These are phyloP conservation scores for Syncephalastrum monosporum DNA, from an alignment of 371 early-diverging fungal genomes.

Conservation along the genomic window DNA sequence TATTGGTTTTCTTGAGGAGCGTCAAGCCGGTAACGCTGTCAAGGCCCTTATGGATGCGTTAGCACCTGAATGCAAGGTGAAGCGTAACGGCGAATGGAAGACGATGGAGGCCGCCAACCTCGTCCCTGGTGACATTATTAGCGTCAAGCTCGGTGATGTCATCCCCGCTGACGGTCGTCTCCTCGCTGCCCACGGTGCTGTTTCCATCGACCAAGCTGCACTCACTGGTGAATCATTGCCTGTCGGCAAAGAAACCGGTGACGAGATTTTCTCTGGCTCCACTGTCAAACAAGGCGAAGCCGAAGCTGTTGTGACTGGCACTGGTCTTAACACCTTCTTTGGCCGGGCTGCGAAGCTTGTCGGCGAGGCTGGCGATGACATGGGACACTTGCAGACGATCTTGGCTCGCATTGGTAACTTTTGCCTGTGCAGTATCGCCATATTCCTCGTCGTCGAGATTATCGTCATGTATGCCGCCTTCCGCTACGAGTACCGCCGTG, in stretches of 20 bases:
- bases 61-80: conserved; percentile 75
- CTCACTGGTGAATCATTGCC: conserved; percentile 85
- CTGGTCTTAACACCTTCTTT: conserved; percentile 88
- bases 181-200: conserved; percentile 48
- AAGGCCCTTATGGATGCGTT: conserved; percentile 79
- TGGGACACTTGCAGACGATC: conserved; percentile 87
- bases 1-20: conserved; percentile 89
- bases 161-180: conserved; percentile 78
- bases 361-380: conserved; percentile 76
- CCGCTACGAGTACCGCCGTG: conserved; percentile 68
- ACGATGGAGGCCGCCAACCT: conserved; percentile 57
- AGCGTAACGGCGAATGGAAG: conserved; percentile 59
- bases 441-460: conserved; percentile 78
- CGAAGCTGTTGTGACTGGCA: conserved; percentile 83
- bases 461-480: conserved; percentile 80
- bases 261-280: conserved; percentile 75
- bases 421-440: conserved; percentile 69
- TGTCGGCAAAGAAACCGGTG: conserved; percentile 69
- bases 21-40: conserved; percentile 76
- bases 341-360: conserved; percentile 89
- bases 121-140: conserved; percentile 79
- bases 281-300: conserved; percentile 95
- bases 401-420: conserved; percentile 93
- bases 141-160: conserved; percentile 77
- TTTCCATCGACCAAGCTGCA: conserved; percentile 77